Evolutionary conservation across 495 filamentous ascomycete species (phyloP), one percentile per base, ranked within the genome.

Genomic region (Xylaria intraflava): DNA sequence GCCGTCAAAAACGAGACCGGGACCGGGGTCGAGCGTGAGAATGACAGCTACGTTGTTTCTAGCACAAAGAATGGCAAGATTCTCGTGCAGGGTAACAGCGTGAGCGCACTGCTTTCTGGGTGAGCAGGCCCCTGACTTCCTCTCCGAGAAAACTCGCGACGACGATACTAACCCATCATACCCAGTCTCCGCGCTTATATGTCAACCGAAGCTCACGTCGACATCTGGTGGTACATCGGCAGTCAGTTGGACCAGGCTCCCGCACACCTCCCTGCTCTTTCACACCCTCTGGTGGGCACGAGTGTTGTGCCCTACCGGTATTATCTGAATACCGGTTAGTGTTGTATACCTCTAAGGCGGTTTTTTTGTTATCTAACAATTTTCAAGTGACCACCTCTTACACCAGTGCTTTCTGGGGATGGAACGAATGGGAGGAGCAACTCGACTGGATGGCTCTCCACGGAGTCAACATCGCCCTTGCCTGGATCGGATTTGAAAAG

Each of bases 371-470:
- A 26, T 61, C 46, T 22, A 29, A 43, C 39, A 29, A 7, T 12
- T 24, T 26, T 35, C 3, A 19, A 75, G 78, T 81, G 3, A 81
- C 77, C 0, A 78, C 77, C 58, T 78, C 75, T 24, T 81, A 81
- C 48, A 80, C 78, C 6, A 57, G 67, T 14, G 69, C 77, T 0
- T 81, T 78, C 58, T 81, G 76, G 76, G 59, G 67, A 39, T 81
- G 75, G 77, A 62, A 74, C 12, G 74, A 81, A 22, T 81, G 78
- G 78, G 75, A 80, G 55, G 60, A 70, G 0, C 67, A 81, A 39
- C 64, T 80, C 3, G 78, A 81, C 57, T 81, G 78, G 77, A 64
- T 80, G 53, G 77, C 78, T 1, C 69, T 81, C 5, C 72, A 67
- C 10, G 77, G 77, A 1, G 62, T 80, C 31, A 80, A 81, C 51